These are phyloP conservation scores for Aurantiochytrium sp. DNA, from an alignment of 108 stramenopile genomes.

Conservation along the genomic window DNA sequence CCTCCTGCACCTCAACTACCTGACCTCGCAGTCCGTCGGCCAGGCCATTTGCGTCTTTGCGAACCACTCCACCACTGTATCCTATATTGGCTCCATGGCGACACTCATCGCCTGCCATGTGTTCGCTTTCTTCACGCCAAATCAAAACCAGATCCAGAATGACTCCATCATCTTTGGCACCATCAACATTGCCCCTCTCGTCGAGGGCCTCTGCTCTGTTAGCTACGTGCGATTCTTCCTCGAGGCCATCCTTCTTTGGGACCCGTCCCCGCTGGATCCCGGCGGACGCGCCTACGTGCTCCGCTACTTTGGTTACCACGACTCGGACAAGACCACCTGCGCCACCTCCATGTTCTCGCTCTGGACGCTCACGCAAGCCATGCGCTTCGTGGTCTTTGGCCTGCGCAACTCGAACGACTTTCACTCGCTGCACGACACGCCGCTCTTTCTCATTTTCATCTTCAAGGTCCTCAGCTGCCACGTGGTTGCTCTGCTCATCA, in stretches of 20 bases:
- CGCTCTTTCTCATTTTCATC: slow-evolving; percentile 27
- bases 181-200: not conserved
- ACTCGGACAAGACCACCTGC: slow-evolving; percentile 3
- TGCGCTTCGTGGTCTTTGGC: slow-evolving; percentile 3
- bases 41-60: slow-evolving; percentile 21
- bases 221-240: slow-evolving; percentile 9
- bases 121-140: slow-evolving; percentile 18
- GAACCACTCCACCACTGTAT: slow-evolving; percentile 7
- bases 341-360: slow-evolving; percentile 20
- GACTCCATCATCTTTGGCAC: not conserved
- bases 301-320: not conserved
- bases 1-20: slow-evolving; percentile 1
- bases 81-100: slow-evolving; percentile 10
- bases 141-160: not conserved
- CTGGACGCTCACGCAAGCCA: slow-evolving; percentile 5
- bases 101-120: slow-evolving; percentile 2
- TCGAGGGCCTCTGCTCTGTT: not conserved
- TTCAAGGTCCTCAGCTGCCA: slow-evolving; percentile 24
- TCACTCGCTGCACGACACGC: slow-evolving; percentile 20
- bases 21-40: not conserved
- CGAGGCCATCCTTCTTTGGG: slow-evolving; percentile 27
- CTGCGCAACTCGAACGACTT: slow-evolving; percentile 29
- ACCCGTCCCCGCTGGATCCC: not conserved
- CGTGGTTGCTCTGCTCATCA: not conserved
- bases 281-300: not conserved